phyloP scores from a whole-genome alignment of 768 basidiomycete genomes.

The Boletus tylopilopsis region DNA sequence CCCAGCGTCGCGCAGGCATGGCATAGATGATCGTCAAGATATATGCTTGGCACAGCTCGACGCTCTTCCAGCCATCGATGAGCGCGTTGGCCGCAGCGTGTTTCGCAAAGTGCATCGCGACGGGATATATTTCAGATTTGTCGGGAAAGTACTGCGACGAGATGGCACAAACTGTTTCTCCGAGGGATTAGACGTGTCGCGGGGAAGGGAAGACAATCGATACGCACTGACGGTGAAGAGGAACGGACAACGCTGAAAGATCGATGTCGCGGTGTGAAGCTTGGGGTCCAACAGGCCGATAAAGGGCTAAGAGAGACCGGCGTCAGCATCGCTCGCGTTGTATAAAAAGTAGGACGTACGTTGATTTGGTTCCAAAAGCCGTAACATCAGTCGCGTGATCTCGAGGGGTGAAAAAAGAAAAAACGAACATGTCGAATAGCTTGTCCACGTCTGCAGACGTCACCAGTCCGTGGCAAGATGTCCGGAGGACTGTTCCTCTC shows the following conservation, averaged over 20 bases:
- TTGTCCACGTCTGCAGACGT: slow-evolving; percentile 75
- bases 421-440: slow-evolving; percentile 75
- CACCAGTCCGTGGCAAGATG: slow-evolving; percentile 76
- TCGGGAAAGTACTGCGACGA: slow-evolving; percentile 77
- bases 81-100: slow-evolving; percentile 77
- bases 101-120: slow-evolving; percentile 88
- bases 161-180: slow-evolving; percentile 69
- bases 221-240: slow-evolving; percentile 81
- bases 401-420: neutral
- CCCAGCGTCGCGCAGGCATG: slow-evolving; percentile 79
- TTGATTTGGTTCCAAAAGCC: slow-evolving; percentile 71
- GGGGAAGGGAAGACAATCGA: neutral
- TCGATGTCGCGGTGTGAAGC: slow-evolving; percentile 74
- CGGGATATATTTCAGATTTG: slow-evolving; percentile 80
- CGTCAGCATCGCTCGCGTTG: neutral
- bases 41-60: slow-evolving; percentile 90
- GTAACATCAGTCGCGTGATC: neutral
- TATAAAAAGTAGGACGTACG: slow-evolving; percentile 38
- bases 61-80: slow-evolving; percentile 79
- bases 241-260: slow-evolving; percentile 84
- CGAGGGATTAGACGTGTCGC: neutral
- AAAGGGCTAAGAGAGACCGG: slow-evolving; percentile 39
- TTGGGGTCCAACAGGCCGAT: slow-evolving; percentile 77
- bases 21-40: slow-evolving; percentile 82
- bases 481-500: slow-evolving; percentile 79